Evolutionary conservation across 2,329 filamentous ascomycete species (phyloP).

Genomic region (Diaporthe ilicicola): DNA sequence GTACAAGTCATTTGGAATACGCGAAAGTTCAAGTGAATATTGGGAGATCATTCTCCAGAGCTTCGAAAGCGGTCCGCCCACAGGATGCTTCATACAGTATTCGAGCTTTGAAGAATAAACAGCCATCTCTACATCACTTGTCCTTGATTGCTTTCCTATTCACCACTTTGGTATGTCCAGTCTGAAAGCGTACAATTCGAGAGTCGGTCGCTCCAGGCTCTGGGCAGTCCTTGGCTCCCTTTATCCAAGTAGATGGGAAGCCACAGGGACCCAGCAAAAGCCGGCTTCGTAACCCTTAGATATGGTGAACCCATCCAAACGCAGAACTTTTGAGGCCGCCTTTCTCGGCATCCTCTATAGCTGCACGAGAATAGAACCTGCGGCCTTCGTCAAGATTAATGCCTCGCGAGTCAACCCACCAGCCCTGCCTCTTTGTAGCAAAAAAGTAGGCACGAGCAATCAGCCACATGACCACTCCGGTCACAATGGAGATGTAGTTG

Average conservation of each 20-base stretch:
- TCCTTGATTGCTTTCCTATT: neutral
- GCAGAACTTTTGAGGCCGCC: conserved; percentile 6
- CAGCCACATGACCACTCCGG: conserved; percentile 51
- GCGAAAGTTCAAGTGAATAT: neutral
- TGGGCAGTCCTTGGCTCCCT: no score
- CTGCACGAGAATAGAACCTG: conserved; percentile 32
- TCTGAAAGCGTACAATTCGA: neutral
- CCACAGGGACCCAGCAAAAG: no score
- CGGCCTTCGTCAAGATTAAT: conserved; percentile 47
- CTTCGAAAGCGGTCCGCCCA: neutral
- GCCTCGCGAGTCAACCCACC: conserved; percentile 41
- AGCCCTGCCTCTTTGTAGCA: conserved; percentile 42
- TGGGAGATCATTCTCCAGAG: neutral
- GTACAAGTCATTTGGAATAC: no score
- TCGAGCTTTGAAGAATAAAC: no score
- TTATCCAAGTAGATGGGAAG: no score
- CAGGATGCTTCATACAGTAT: neutral
- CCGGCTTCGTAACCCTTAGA: neutral
- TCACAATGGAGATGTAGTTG: conserved; percentile 53
- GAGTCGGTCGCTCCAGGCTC: neutral
- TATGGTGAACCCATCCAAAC: conserved; percentile 36
- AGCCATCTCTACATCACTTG: no score
- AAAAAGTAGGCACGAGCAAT: conserved; percentile 49
- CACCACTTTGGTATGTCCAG: neutral
- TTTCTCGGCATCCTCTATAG: conserved; percentile 24